Percentiles rank a stretch among this genome's conserved stretches.
phyloP scores from a whole-genome alignment of 371 early-diverging fungal genomes.

The Dinochytrium kinnereticum region DNA sequence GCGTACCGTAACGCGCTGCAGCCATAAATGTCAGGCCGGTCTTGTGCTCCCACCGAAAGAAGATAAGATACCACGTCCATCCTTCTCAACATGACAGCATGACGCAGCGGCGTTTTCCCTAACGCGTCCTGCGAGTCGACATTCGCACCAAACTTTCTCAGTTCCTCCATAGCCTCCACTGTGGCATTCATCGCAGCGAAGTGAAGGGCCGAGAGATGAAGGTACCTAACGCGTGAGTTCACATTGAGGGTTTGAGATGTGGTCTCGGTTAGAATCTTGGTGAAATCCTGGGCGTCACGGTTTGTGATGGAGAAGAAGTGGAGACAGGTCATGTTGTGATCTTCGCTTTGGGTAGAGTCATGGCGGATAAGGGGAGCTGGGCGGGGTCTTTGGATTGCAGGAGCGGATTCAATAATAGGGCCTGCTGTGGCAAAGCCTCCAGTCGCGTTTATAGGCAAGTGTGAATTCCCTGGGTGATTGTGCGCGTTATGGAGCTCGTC shows the following conservation, averaged over 20 bases:
- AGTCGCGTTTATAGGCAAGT: no score
- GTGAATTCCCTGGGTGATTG: no score
- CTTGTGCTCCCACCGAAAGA: neutral
- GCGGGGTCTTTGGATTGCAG: neutral
- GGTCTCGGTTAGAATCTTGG: neutral
- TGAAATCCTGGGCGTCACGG: neutral
- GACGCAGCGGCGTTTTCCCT: conserved; percentile 21
- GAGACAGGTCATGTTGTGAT: conserved; percentile 34
- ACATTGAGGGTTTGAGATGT: neutral
- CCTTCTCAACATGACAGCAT: neutral
- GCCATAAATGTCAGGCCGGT: conserved; percentile 6
- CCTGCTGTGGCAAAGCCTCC: neutral
- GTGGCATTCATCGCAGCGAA: conserved; percentile 37
- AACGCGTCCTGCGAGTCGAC: conserved; percentile 23
- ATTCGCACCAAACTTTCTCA: conserved; percentile 27
- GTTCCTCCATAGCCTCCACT: conserved; percentile 1
- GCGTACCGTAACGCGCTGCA: conserved; percentile 8
- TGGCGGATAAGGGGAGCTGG: conserved; percentile 20
- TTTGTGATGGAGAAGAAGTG: conserved; percentile 31
- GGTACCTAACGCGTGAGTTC: conserved; percentile 27
- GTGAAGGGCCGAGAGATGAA: conserved; percentile 29
- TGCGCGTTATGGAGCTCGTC: no score
- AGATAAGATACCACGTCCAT: neutral
- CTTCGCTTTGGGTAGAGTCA: conserved; percentile 34
- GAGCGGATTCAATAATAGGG: neutral